Base-by-base conservation (phyloP, 2,329 filamentous ascomycete species). In the Pyrenophora teres region DNA sequence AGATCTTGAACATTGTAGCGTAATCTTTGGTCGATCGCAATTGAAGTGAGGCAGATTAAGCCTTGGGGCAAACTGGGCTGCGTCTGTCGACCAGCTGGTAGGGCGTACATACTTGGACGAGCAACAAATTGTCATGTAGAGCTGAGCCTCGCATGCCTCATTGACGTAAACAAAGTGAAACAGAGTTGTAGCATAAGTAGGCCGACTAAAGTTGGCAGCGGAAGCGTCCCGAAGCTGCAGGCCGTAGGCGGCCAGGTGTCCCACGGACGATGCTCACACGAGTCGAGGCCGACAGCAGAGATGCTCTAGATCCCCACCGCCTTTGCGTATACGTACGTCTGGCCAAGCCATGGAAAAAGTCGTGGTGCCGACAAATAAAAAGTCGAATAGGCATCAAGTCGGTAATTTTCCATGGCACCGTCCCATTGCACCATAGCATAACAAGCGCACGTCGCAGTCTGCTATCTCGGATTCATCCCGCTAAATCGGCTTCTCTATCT, bases 21-120 rank as follows among this genome's bases (percentile, higher is more conserved):
- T 45, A 37, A 36, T 49, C 21, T 8, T 12, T 33, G 6, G 65
- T 62, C 57, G 63, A 69, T 69, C 65, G 47, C 54, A 68, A 69
- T 69, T 52, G 46, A 37, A 40, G 40, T 36, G 31, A 53, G 46
- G 46, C 50, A 41, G 42, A 40, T 44, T 30, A 27, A 37, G 15
- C 40, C 13, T 37, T 40, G 40, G 40, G 33, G 36, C 23, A 42
- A 23, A 35, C 19, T 48, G 16, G 33, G 16, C 25, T 32, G 21
- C 31, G 23, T 38, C 38, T 18, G 27, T 43, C 44, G 44, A 38
- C 39, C 50, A 52, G 30, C 46, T 39, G 19, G 40, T 23, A n/a
- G 25, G 16, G 16, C 38, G 39, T 49, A 21, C 19, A 33, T 49
- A 21, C 19, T 5, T 5, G 5, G 27, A 47, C 21, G 39, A 35